Conservation (phyloP, 139 green algal genomes). For the Chlorella sp. region DNA sequence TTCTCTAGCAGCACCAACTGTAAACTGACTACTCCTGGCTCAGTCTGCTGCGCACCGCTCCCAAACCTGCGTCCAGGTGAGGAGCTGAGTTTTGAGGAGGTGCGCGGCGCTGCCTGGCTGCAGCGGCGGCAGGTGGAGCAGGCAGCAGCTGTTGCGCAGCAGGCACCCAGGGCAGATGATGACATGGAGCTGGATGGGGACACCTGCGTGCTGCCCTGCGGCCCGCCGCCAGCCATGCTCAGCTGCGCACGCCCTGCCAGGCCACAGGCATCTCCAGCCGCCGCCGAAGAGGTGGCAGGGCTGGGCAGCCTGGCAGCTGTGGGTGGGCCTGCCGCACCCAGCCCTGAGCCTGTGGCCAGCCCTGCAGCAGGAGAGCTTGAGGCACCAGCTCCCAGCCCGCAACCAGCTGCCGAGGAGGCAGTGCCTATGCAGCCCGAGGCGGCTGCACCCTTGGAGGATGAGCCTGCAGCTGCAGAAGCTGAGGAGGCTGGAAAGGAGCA, state of each 20-base stretch:
- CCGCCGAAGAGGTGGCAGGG: background rate
- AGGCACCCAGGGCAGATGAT: background rate
- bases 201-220: background rate
- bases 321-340: background rate
- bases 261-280: background rate
- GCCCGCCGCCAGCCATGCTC: background rate
- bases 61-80: constrained; percentile 41
- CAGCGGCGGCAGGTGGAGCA: background rate
- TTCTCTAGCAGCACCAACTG: too few relatives aligned
- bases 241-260: background rate
- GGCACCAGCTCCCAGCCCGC: too few relatives aligned
- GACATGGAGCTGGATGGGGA: constrained; percentile 15
- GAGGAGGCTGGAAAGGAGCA: background rate
- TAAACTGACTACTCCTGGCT: too few relatives aligned
- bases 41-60: background rate
- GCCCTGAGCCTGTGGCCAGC: background rate
- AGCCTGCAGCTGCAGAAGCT: background rate
- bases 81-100: constrained; percentile 84
- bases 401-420: background rate
- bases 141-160: background rate
- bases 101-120: constrained; percentile 56
- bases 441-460: background rate
- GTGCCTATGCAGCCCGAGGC: background rate
- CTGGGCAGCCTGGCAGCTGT: background rate
- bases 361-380: too few relatives aligned